A percentile compares a stretch with the other conserved stretches of the same genome.
phyloP scores from a whole-genome alignment of 2,329 filamentous ascomycete species.

The Colletotrichum incanum region DNA sequence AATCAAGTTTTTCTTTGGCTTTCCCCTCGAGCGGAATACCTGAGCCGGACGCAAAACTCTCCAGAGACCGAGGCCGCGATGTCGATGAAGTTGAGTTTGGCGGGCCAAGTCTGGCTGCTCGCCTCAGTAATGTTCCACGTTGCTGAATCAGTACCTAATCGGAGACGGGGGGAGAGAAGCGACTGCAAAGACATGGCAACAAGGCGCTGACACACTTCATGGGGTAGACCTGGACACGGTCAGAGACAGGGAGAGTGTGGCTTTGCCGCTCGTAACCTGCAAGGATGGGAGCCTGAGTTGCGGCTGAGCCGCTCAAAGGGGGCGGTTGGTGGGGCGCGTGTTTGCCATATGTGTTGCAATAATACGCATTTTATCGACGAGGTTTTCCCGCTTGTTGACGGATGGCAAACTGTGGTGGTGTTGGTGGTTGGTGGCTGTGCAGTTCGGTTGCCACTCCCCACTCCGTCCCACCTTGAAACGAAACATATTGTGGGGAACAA shows the following conservation, averaged over 20 bases:
- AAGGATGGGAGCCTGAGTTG: constrained; percentile 31
- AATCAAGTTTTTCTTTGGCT: neutral
- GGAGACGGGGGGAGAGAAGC: constrained; percentile 6
- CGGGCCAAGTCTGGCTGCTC: constrained; percentile 21
- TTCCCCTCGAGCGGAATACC: neutral
- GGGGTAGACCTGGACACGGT: neutral
- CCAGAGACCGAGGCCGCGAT: neutral
- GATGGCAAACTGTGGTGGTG: constrained; percentile 11
- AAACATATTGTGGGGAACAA: constrained; percentile 32
- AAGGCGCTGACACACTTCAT: neutral
- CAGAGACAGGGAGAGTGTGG: constrained; percentile 19
- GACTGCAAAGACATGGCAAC: neutral
- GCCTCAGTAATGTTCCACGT: neutral
- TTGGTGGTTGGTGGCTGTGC: constrained; percentile 10
- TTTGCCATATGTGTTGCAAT: constrained; percentile 13
- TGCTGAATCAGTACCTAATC: constrained; percentile 15
- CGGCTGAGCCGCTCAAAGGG: constrained; percentile 35
- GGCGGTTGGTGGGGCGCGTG: constrained; percentile 31
- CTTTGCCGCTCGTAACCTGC: constrained; percentile 29
- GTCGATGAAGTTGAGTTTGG: constrained; percentile 10
- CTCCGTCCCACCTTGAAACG: constrained; percentile 30
- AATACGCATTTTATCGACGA: neutral
- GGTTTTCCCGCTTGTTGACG: neutral
- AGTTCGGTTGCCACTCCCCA: constrained; percentile 13
- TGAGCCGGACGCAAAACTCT: constrained; percentile 18